Base-by-base conservation (phyloP, 768 basidiomycete genomes). In the Zangia roseola region DNA sequence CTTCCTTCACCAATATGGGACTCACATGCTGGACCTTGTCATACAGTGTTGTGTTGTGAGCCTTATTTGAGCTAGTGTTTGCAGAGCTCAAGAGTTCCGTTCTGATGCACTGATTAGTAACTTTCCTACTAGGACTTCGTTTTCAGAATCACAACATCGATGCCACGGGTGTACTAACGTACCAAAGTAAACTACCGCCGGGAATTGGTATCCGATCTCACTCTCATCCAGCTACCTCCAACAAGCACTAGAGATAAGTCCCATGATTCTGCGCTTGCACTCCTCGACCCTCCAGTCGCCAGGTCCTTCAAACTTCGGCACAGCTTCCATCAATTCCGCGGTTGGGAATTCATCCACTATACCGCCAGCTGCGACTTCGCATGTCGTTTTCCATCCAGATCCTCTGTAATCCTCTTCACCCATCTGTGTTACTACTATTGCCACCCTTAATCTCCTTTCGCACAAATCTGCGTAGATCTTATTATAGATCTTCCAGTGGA, bases 401-500 rank as follows among this genome's bases (percentile, higher is more conserved):
- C 31, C 24, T 23, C 17, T 21, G 40, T 56, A 37, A 6, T 56
- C 56, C 13, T 1, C 33, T 14, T 47, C 55, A 14, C 41, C 40
- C 36, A 59, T 36, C 17, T 44, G 53, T 34, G 40, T 63, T 14
- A 53, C 54, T 10, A 63, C 52, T 37, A 63, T 47, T 5, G 48
- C 63, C 10, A 63, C 54, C 24, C 40, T 50, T 19, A 45, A 2
- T 6, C 28, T 46, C 42, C 7, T 35, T 10, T 46, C 9, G 40
- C 54, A 52, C 25, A 65, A 63, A 26, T 59, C 39, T 2, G 30
- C 42, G 24, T 42, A 47, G 36, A 62, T 48, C 49, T 53, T 50
- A 47, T 53, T 38, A 23, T 59, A 63, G 21, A 49, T 53, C 45
- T 50, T 60, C 62, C 62, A 63, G 26, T 54, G 52, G 9, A 35